Evolutionary conservation across 257 asterid species (phyloP), one percentile per base, ranked within the genome.

Genomic region (Ilex asprella): DNA sequence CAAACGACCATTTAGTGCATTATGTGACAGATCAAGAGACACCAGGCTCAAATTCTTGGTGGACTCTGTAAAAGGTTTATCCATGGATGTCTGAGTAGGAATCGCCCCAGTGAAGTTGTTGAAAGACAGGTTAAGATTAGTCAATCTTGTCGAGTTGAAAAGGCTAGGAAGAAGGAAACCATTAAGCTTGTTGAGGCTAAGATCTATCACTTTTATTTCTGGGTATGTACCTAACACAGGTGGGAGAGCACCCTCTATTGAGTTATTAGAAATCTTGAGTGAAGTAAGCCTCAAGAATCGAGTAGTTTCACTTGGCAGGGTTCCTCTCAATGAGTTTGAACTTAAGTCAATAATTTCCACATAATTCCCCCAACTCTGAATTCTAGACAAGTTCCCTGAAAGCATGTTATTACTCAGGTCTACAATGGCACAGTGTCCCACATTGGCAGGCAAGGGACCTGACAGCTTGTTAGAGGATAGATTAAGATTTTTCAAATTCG

Each of bases 311-410:
- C 68, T 66, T 2, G 86, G 85, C 13, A 86, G 75, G 59, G 73
- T 30, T 35, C 97, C 94, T 0, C 71, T 76, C 56, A 89, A 66
- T n/a, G 66, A 49, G 46, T 89, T 89, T 39, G 97, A 84, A 85
- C 89, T 89, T 58, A 89, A 76, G 16, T 79, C 89, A 67, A 86
- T 71, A 13, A 76, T 69, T 71, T 86, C 97, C 5, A 81, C 66
- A 63, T 86, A 84, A 59, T 89, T 84, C 62, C 97, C 97, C 97
- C 97, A 89, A 21, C 81, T 60, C 72, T 76, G 86, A 62, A 78
- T 76, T 70, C 82, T 81, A 58, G 97, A 86, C 29, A 84, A 60
- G 77, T 79, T 80, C 52, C 97, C 97, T 1, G 85, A 68, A 66
- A 89, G 72, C 78, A 66, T 72, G 69, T 89, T 89, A 58, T 84